Evolutionary conservation across 176 grass and related monocot species (phyloP).

Genomic region (Carex pumila): DNA sequence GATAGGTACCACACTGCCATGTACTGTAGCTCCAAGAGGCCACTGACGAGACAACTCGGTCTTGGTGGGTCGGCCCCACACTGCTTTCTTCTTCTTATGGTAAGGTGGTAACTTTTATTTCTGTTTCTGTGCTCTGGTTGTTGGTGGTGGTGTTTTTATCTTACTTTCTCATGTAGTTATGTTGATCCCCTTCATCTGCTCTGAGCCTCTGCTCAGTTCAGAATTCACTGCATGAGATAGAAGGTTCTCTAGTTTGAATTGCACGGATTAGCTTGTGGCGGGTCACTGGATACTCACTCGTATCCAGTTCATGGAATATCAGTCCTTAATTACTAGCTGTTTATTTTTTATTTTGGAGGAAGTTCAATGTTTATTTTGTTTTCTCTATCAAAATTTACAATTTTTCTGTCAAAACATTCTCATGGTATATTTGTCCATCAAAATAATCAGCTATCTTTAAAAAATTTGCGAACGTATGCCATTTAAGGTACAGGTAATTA

Average conservation of each 20-base stretch:
- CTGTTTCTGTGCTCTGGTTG: not conserved
- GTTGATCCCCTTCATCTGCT: not conserved
- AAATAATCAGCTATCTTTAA: too few species aligned
- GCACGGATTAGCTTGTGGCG: not conserved
- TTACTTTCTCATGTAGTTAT: not conserved
- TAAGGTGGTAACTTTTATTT: constrained; percentile 1
- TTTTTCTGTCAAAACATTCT: too few species aligned
- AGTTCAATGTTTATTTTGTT: too few species aligned
- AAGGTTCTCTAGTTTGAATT: not conserved
- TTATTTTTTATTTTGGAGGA: too few species aligned
- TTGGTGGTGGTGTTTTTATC: not conserved
- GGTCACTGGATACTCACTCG: not conserved
- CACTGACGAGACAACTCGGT: constrained; percentile 3
- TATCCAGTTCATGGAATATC: too few species aligned
- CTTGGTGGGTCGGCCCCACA: not conserved
- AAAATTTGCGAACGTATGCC: too few species aligned
- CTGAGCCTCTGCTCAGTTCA: not conserved
- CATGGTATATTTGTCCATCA: too few species aligned
- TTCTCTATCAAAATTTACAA: too few species aligned
- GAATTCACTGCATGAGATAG: not conserved
- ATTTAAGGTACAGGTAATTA: too few species aligned
- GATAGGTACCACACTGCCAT: not conserved
- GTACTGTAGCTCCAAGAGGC: constrained; percentile 3
- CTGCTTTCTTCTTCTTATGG: not conserved
- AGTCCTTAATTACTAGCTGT: too few species aligned